Base-by-base conservation (phyloP, 352 stramenopile species). In the Thalassiosira allenii region DNA sequence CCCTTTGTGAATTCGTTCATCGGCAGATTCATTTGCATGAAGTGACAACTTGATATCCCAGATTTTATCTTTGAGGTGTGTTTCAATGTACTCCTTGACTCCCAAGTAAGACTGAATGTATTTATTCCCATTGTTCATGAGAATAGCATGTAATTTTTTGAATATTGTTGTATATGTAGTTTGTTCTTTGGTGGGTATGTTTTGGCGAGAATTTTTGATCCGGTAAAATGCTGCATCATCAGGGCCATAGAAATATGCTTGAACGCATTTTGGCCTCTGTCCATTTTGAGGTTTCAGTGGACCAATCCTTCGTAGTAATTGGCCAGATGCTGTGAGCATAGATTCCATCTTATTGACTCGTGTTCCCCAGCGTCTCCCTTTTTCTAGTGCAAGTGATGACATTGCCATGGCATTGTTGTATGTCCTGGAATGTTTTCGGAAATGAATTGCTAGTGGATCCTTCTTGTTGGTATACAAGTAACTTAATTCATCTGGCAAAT, bases 391-490 rank as follows among this genome's bases (percentile, higher is more conserved):
- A 17, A 69, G 9, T 32, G 33, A 69, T 25, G n/a, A 22, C 59
- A 69, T 69, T 33, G 59, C 40, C 59, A 56, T 69, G 11, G 20
- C 59, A 69, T 69, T 69, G 37, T 69, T 69, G 33, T 34, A 69
- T 23, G 20, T 37, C 37, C 40, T 8, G 4, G 59, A 23, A 56
- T 57, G 2, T 23, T 69, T 56, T 49, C 34, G 20, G 34, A 69
- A 69, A 9, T 30, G 25, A 3, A 40, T 32, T 14, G 59, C 34
- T 20, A 32, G 4, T 30, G 37, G 12, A 57, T 56, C 40, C n/a
- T 1, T 3, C 22, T 63, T 8, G 53, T 49, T 23, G 23, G 59
- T 69, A 25, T 69, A 56, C 41, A 69, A 22, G 17, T 69, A 11
- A 2, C 54, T 40, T 5, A 69, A 56, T 40, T 69, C n/a, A 20